phyloP scores from a whole-genome alignment of 768 basidiomycete species.

The Tricholoma sp. region DNA sequence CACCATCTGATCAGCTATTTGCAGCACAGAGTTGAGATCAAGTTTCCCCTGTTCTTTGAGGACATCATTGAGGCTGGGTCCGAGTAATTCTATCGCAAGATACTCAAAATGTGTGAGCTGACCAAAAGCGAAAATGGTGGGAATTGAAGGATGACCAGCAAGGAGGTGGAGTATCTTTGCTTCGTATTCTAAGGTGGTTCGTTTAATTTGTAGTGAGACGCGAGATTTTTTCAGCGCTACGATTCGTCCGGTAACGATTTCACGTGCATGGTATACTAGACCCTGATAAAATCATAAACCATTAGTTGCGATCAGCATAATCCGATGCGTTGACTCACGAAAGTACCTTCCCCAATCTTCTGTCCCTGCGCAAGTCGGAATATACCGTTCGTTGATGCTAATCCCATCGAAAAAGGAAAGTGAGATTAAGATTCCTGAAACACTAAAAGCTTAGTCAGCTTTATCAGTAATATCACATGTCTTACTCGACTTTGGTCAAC shows the following conservation, averaged over 20 bases:
- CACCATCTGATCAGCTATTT: not conserved
- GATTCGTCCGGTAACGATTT: not conserved
- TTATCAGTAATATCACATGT: too few relatives aligned
- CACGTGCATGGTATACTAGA: too few relatives aligned
- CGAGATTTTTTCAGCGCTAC: constrained; percentile 5
- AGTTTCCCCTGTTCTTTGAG: not conserved
- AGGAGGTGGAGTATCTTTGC: not conserved
- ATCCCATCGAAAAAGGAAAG: too few relatives aligned
- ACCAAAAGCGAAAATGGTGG: constrained; percentile 4
- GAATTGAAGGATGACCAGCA: constrained; percentile 1
- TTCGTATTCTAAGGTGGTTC: not conserved
- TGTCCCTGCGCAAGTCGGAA: too few relatives aligned
- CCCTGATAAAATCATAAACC: too few relatives aligned
- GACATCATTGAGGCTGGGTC: not conserved
- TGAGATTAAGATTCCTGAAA: too few relatives aligned
- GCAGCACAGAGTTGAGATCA: not conserved
- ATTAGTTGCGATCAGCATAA: too few relatives aligned
- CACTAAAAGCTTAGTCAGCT: too few relatives aligned
- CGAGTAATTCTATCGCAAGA: constrained; percentile 5
- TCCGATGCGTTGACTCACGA: too few relatives aligned
- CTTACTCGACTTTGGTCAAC: too few relatives aligned
- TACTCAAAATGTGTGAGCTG: constrained; percentile 7
- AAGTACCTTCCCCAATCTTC: too few relatives aligned
- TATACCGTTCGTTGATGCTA: too few relatives aligned
- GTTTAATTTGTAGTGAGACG: not conserved